phyloP scores from a whole-genome alignment of 257 asterid genomes.

The Lithospermum erythrorhizon region DNA sequence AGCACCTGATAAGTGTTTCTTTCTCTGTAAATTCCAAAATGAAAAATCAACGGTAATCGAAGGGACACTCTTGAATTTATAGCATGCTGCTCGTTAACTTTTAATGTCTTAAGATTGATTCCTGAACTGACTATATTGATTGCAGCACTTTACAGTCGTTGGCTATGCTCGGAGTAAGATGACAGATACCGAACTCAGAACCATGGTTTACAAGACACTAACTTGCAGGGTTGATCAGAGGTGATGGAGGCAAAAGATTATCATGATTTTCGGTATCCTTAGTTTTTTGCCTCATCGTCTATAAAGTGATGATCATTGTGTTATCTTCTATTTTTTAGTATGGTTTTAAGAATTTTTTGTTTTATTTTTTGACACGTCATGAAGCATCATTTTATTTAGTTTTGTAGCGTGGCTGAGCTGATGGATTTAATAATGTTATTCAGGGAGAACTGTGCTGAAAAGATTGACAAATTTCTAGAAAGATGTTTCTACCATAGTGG shows the following conservation, averaged over 20 bases:
- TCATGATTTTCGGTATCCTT: slow-evolving; percentile 5
- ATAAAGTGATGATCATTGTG: neutral
- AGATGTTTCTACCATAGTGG: slow-evolving; percentile 94
- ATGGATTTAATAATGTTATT: neutral
- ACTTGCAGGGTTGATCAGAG: slow-evolving; percentile 95
- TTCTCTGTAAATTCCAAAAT: neutral
- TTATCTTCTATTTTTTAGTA: neutral
- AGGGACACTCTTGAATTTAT: neutral
- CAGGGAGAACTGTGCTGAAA: slow-evolving; percentile 89
- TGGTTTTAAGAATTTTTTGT: neutral
- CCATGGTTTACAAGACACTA: slow-evolving; percentile 88
- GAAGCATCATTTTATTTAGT: neutral
- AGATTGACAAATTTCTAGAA: slow-evolving; percentile 79
- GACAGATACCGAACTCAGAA: slow-evolving; percentile 81
- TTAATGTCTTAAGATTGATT: neutral
- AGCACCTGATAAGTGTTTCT: slow-evolving; percentile 9
- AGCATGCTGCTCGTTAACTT: neutral
- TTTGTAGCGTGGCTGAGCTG: no score
- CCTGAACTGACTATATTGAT: slow-evolving; percentile 7
- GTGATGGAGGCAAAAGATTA: slow-evolving; percentile 20
- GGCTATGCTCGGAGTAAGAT: slow-evolving; percentile 99
- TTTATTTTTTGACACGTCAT: neutral
- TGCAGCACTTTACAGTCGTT: slow-evolving; percentile 80
- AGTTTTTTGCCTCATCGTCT: neutral
- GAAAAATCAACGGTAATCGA: neutral